Conservation (phyloP, 352 stramenopile genomes). For the Pythium biforme region DNA sequence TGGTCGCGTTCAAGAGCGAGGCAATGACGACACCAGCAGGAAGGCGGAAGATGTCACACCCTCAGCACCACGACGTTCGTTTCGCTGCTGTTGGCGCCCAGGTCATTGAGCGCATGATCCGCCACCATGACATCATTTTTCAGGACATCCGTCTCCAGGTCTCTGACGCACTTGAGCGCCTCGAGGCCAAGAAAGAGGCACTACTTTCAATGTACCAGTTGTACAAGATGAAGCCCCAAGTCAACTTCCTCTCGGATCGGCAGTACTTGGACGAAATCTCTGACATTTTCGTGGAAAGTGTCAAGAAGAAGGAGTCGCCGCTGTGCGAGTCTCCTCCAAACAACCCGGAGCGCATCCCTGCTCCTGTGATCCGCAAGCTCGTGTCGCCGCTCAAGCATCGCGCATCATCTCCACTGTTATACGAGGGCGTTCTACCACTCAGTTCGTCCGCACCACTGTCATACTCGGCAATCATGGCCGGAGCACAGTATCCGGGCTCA, state of each 20-base stretch:
- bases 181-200: slow-evolving; percentile 65
- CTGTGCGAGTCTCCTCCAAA: slow-evolving; percentile 25
- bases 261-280: slow-evolving; percentile 68
- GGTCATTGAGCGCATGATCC: slow-evolving; percentile 77
- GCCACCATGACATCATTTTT: slow-evolving; percentile 77
- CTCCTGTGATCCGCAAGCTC: slow-evolving; percentile 24
- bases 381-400: slow-evolving; percentile 26
- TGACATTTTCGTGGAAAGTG: slow-evolving; percentile 48
- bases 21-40: slow-evolving; percentile 34
- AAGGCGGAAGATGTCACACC: slow-evolving; percentile 42
- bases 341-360: slow-evolving; percentile 20
- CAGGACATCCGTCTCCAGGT: slow-evolving; percentile 62
- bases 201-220: slow-evolving; percentile 64
- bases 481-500: not conserved
- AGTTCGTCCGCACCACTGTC: slow-evolving; percentile 18
- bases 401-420: slow-evolving; percentile 27
- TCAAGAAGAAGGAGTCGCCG: slow-evolving; percentile 26
- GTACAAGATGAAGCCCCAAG: slow-evolving; percentile 64
- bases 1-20: slow-evolving; percentile 81
- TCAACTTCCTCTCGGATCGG: slow-evolving; percentile 64
- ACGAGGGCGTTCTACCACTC: slow-evolving; percentile 21
- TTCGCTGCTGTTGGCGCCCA: slow-evolving; percentile 73
- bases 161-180: slow-evolving; percentile 56
- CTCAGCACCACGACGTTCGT: slow-evolving; percentile 70
- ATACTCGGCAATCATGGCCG: slow-evolving; percentile 11